A percentile compares a stretch with the other conserved stretches of the same genome.
Conservation (phyloP, 805 yeast species). For the Priceomyces fermenticarens region DNA sequence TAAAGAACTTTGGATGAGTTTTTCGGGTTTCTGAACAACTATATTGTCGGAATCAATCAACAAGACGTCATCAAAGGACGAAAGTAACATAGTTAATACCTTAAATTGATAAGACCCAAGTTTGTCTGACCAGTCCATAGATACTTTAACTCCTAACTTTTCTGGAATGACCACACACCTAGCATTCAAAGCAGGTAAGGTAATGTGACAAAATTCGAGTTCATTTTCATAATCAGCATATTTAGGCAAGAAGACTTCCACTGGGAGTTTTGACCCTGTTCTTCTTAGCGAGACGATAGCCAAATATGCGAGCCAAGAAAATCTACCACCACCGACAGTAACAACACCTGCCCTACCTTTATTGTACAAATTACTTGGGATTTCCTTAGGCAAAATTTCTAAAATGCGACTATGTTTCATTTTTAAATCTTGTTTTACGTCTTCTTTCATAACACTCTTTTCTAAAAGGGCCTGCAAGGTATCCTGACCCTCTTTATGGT, state of each 20-base stretch:
- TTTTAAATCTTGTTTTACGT: constrained; percentile 18
- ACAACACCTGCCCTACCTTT: constrained; percentile 28
- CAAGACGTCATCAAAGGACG: constrained; percentile 32
- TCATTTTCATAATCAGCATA: constrained; percentile 30
- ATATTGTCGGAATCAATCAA: constrained; percentile 36
- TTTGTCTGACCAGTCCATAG: constrained; percentile 29
- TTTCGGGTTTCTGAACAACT: constrained; percentile 26
- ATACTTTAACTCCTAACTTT: constrained; percentile 52
- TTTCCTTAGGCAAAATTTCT: constrained; percentile 18
- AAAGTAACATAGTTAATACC: constrained; percentile 42
- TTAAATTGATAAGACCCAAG: constrained; percentile 69
- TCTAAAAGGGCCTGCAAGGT: constrained; percentile 24
- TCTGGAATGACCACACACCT: constrained; percentile 55
- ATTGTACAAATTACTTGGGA: constrained; percentile 17
- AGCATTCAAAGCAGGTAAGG: constrained; percentile 60
- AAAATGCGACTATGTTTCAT: constrained; percentile 20
- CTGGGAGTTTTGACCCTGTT: constrained; percentile 37
- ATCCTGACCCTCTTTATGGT: constrained; percentile 14
- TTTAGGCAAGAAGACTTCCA: constrained; percentile 36
- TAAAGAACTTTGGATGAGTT: constrained; percentile 24
- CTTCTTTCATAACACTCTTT: constrained; percentile 22
- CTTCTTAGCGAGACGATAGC: constrained; percentile 30
- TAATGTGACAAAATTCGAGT: constrained; percentile 46
- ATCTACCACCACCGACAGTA: constrained; percentile 33
- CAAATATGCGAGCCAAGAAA: constrained; percentile 35